phyloP scores from a whole-genome alignment of 2,329 filamentous ascomycete genomes.

The Ascochyta viciae-villosae region DNA sequence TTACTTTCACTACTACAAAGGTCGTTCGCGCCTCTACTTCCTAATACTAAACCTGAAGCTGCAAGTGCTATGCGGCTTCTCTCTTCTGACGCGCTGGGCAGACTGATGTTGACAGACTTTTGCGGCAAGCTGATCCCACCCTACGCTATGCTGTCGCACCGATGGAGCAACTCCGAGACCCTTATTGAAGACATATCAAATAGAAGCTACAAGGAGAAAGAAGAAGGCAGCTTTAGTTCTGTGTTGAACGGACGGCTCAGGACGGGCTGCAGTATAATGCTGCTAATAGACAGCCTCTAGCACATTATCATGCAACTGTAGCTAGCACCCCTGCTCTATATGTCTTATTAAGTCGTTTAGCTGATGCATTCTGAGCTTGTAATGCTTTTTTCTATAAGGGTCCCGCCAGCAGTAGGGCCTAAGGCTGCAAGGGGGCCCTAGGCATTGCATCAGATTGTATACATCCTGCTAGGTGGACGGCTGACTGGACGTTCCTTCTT shows the following conservation, averaged over 20 bases:
- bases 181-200: slow-evolving; percentile 31
- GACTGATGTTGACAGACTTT: slow-evolving; percentile 20
- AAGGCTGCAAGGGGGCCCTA: slow-evolving; percentile 33
- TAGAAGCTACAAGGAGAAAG: slow-evolving; percentile 14
- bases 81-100: slow-evolving; percentile 11
- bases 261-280: slow-evolving; percentile 22
- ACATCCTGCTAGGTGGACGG: slow-evolving; percentile 37
- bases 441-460: slow-evolving; percentile 43
- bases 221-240: slow-evolving; percentile 29
- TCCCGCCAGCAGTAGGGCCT: slow-evolving; percentile 46
- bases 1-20: neutral
- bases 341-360: too few species aligned
- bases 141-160: slow-evolving; percentile 49
- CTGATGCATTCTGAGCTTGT: too few species aligned
- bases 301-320: too few species aligned
- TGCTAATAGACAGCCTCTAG: too few species aligned
- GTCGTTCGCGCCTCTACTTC: neutral
- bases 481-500: neutral
- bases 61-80: slow-evolving; percentile 21
- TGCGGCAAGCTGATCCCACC: slow-evolving; percentile 18
- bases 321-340: too few species aligned
- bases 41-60: neutral
- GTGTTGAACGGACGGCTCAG: slow-evolving; percentile 23
- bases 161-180: slow-evolving; percentile 42
- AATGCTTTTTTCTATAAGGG: slow-evolving; percentile 10